A percentile compares a stretch with the other conserved stretches of the same genome.
These are phyloP conservation scores for Peronospora destructor DNA, from an alignment of 352 stramenopile genomes.

Conservation along the genomic window DNA sequence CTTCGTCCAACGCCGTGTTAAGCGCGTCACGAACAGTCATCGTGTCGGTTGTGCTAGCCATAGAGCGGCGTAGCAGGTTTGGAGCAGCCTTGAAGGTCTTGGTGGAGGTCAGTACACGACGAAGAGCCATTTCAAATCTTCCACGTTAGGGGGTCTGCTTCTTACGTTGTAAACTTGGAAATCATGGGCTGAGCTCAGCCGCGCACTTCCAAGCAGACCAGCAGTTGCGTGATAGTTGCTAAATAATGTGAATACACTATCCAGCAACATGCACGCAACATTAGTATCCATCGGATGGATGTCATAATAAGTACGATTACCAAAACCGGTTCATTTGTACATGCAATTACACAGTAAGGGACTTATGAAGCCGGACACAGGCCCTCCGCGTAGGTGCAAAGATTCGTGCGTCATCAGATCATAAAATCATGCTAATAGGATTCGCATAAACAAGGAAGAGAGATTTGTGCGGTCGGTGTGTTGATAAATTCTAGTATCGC, in stretches of 20 bases:
- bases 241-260: neutral
- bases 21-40: slow-evolving; percentile 98
- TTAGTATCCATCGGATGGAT: slow-evolving; percentile 6
- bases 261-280: slow-evolving; percentile 2
- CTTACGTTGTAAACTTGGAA: slow-evolving; percentile 28
- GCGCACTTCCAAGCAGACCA: slow-evolving; percentile 20
- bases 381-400: too few relatives aligned
- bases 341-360: neutral
- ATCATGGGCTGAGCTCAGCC: slow-evolving; percentile 10
- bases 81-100: slow-evolving; percentile 29
- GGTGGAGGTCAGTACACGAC: slow-evolving; percentile 42
- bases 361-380: neutral
- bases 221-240: neutral
- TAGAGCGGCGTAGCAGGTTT: slow-evolving; percentile 44
- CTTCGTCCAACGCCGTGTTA: slow-evolving; percentile 97
- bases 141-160: slow-evolving; percentile 16
- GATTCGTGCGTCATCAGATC: too few relatives aligned
- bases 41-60: slow-evolving; percentile 68
- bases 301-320: slow-evolving; percentile 12
- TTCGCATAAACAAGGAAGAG: neutral
- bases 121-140: slow-evolving; percentile 39
- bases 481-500: too few relatives aligned
- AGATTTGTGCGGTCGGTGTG: too few relatives aligned
- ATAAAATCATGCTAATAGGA: neutral
- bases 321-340: neutral